Evolutionary conservation across 257 asterid genomes (phyloP).

Genomic region (Coffea eugenioides): DNA sequence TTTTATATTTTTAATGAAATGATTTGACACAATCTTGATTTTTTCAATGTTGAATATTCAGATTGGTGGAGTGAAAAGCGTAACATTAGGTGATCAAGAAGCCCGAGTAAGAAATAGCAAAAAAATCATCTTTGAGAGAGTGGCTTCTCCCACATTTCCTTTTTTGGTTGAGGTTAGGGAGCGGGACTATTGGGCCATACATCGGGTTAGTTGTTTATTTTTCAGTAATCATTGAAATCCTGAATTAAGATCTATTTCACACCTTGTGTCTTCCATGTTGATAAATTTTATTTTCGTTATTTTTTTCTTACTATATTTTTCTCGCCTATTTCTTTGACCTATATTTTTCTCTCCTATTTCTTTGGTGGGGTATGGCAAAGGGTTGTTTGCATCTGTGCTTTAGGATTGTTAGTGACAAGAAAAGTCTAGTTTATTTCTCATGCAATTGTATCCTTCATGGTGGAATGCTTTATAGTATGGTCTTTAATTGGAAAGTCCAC

Average conservation of each 20-base stretch:
- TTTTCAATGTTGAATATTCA: conserved; percentile 27
- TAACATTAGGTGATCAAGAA: conserved; percentile 54
- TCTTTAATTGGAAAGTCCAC: neutral
- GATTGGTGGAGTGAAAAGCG: conserved; percentile 70
- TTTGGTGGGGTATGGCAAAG: neutral
- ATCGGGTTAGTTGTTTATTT: conserved; percentile 56
- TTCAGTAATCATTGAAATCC: neutral
- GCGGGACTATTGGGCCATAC: conserved; percentile 64
- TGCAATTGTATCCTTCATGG: neutral
- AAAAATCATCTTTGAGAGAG: conserved; percentile 68
- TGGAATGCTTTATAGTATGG: neutral
- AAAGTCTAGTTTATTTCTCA: neutral
- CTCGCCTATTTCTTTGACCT: neutral
- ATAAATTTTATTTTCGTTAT: neutral
- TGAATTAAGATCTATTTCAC: conserved; percentile 3
- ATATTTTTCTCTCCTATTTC: neutral
- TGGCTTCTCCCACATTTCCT: conserved; percentile 62
- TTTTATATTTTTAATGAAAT: neutral
- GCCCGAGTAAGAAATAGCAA: conserved; percentile 54
- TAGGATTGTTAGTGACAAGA: neutral
- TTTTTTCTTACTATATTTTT: too few relatives aligned
- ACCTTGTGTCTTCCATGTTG: neutral
- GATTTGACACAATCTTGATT: neutral
- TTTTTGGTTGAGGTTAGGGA: conserved; percentile 75
- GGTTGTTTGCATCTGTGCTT: neutral